Base-by-base conservation (phyloP, 257 asterid species). In the Solanum arcanum region DNA sequence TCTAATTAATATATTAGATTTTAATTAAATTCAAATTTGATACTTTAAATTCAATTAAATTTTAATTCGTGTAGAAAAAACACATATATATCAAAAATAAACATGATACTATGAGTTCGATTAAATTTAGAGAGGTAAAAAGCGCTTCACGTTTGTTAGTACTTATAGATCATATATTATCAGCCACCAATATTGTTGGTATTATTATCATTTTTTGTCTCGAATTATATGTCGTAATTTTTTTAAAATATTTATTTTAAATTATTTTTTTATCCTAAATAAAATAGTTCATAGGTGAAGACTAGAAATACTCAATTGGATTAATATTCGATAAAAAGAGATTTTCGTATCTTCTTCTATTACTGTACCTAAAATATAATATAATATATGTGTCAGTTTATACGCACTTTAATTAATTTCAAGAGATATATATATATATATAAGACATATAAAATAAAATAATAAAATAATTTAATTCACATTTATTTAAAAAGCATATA, bases 51-150 rank as follows among this genome's bases (percentile, higher is more conserved):
- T 33, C 35, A 4, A 16, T 1, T 52, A 52, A 52, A 52, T 52
- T 52, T 0, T 16, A 3, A 16, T 52, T 52, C 1, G 6, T 0
- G 4, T 1, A 0, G 3, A 1, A 16, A 37, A 37, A 0, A 5
- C 1, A 49, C 3, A 6, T 21, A 6, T 9, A 15, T 52, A 49
- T 16, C 0, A 0, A 52, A 0, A 21, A 0, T 52, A 16, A 52
- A 1, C 1, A 0, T 52, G 23, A 52, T 52, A 2, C 23, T 52
- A 2, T 16, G 18, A 49, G 16, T 16, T 52, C 1, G 0, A 1
- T 0, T 6, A 39, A 6, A 6, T 39, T 0, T 16, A 0, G 9
- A 1, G 3, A 16, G 18, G 0, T 52, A 49, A 49, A 49, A 49
- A 49, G 23, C 9, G 9, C 1, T 49, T 15, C 60, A 49, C 60